Evolutionary conservation across 148 eudicot genomes (phyloP).

Genomic region (Fagopyrum esculentum): DNA sequence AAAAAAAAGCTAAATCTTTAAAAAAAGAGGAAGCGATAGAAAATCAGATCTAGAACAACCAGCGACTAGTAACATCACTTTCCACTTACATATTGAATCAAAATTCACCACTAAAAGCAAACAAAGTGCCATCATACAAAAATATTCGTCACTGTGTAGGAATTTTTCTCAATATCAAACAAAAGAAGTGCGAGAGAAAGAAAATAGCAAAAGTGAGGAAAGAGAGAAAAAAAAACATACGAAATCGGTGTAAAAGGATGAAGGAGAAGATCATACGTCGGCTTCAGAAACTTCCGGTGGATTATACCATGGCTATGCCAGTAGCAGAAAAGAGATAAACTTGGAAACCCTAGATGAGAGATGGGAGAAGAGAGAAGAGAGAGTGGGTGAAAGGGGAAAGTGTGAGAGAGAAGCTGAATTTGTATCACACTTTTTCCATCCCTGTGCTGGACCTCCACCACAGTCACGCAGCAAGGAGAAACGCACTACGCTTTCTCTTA

Average conservation of each 20-base stretch:
- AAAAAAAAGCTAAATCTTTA: background rate
- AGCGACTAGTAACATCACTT: background rate
- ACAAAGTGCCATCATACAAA: background rate
- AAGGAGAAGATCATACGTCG: slow-evolving; percentile 7
- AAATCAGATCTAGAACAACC: slow-evolving; percentile 20
- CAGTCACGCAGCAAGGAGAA: slow-evolving; percentile 15
- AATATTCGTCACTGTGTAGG: background rate
- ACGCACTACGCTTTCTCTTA: background rate
- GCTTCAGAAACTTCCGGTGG: slow-evolving; percentile 17
- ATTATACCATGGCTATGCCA: slow-evolving; percentile 16
- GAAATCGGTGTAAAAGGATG: slow-evolving; percentile 15
- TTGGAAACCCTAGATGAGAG: slow-evolving; percentile 7
- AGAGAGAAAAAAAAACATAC: slow-evolving; percentile 15
- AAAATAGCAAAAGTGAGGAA: background rate
- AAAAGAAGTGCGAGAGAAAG: background rate
- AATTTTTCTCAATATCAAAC: background rate
- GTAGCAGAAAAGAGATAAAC: background rate
- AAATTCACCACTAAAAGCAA: background rate
- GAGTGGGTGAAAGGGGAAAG: slow-evolving; percentile 28
- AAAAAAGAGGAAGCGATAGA: background rate
- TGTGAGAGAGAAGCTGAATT: slow-evolving; percentile 20
- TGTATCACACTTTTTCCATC: slow-evolving; percentile 17
- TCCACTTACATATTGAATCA: background rate
- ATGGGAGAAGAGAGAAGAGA: slow-evolving; percentile 1
- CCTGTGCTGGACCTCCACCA: slow-evolving; percentile 24